Evolutionary conservation across 2,329 filamentous ascomycete genomes (phyloP).

Genomic region (Ascochyta fabae): DNA sequence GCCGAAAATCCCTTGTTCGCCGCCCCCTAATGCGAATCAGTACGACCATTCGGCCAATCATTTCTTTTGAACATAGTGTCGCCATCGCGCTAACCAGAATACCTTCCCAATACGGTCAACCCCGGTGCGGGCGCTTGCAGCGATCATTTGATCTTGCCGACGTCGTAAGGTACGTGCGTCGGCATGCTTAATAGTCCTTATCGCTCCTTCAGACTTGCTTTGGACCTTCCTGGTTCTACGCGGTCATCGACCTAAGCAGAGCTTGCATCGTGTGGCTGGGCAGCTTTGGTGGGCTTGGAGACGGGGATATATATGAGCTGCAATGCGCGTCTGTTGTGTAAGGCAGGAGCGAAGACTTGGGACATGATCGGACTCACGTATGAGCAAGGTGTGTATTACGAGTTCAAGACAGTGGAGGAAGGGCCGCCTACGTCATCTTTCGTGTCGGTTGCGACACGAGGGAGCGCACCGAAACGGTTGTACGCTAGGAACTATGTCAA

Average conservation of each 20-base stretch:
- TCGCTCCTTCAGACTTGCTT: constrained; percentile 10
- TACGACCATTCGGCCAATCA: constrained; percentile 9
- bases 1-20: constrained; percentile 18
- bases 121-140: constrained; percentile 16
- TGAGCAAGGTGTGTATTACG: constrained; percentile 10
- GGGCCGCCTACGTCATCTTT: constrained; percentile 3
- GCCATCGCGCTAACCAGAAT: constrained; percentile 9
- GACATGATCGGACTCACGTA: neutral
- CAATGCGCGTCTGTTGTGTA: constrained; percentile 5
- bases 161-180: neutral
- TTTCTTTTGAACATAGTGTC: neutral
- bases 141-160: constrained; percentile 17
- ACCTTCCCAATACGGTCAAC: constrained; percentile 13
- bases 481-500: neutral
- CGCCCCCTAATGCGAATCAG: constrained; percentile 9
- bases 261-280: too few relatives aligned
- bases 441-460: neutral
- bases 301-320: constrained; percentile 9
- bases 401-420: neutral
- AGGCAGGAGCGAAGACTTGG: constrained; percentile 15
- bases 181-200: constrained; percentile 12
- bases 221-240: constrained; percentile 11
- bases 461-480: neutral
- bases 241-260: too few relatives aligned
- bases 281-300: constrained; percentile 1